Evolutionary conservation across 108 stramenopile genomes (phyloP).

Genomic region (Cyclotella atomus): DNA sequence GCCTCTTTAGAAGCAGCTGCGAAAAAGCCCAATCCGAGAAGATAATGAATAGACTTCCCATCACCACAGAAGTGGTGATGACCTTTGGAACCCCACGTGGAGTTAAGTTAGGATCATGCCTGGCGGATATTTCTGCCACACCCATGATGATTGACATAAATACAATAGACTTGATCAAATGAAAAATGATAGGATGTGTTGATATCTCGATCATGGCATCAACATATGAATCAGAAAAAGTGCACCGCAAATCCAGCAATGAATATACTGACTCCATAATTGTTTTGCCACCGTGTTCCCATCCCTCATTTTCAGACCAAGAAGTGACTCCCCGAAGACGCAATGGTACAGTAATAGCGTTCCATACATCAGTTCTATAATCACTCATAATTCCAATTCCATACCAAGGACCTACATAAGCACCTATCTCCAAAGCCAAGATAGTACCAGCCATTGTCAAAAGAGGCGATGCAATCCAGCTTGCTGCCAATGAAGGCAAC

Average conservation of each 20-base stretch:
- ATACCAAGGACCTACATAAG: constrained; percentile 69
- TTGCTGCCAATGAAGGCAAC: constrained; percentile 68
- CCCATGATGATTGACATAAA: constrained; percentile 75
- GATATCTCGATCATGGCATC: constrained; percentile 68
- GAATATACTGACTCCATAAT: constrained; percentile 30
- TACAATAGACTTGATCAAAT: constrained; percentile 59
- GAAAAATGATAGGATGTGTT: constrained; percentile 75
- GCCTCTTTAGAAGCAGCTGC: constrained; percentile 64
- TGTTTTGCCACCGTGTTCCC: constrained; percentile 32
- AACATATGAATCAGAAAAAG: constrained; percentile 32
- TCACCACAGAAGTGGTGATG: constrained; percentile 74
- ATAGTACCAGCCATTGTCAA: constrained; percentile 70
- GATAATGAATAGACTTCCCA: constrained; percentile 74
- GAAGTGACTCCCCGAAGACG: constrained; percentile 48
- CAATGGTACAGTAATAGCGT: constrained; percentile 59
- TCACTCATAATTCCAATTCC: constrained; percentile 54
- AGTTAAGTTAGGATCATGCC: constrained; percentile 62
- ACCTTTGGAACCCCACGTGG: constrained; percentile 75
- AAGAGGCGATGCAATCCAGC: constrained; percentile 70
- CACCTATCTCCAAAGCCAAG: constrained; percentile 67
- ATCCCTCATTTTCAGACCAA: constrained; percentile 29
- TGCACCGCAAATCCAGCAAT: constrained; percentile 43
- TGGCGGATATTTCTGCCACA: constrained; percentile 67
- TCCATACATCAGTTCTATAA: constrained; percentile 55
- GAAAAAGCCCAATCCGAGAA: constrained; percentile 86